Conservation (phyloP, 2,329 filamentous ascomycete genomes). For the Aureobasidium musti region DNA sequence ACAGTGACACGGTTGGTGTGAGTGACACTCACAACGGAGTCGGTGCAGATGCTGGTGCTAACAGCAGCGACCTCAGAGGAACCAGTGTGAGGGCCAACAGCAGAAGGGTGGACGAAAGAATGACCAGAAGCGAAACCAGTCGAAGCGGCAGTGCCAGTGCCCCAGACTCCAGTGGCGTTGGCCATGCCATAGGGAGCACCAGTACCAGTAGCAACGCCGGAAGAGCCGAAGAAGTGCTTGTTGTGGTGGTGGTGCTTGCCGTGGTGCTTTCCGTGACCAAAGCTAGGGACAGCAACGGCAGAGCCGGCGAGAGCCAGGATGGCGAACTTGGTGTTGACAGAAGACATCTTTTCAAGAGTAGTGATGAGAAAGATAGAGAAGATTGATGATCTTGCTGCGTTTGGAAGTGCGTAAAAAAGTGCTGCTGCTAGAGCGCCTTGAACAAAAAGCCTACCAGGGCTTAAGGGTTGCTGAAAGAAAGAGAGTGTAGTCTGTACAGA, state of each 20-base stretch:
- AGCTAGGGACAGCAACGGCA: conserved; percentile 45
- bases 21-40: conserved; percentile 43
- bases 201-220: conserved; percentile 32
- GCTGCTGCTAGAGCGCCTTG: conserved; percentile 46
- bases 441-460: conserved; percentile 48
- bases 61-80: conserved; percentile 37
- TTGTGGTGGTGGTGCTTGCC: conserved; percentile 37
- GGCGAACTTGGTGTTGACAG: conserved; percentile 44
- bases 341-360: conserved; percentile 39
- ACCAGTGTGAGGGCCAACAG: conserved; percentile 32
- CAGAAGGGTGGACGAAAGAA: conserved; percentile 30
- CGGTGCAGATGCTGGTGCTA: conserved; percentile 21
- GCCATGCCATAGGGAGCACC: conserved; percentile 36
- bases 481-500: conserved; percentile 42
- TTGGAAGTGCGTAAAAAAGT: conserved; percentile 16
- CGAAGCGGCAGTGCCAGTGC: conserved; percentile 35
- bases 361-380: conserved; percentile 32
- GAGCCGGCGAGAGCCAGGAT: conserved; percentile 48
- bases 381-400: conserved; percentile 30
- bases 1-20: conserved; percentile 47
- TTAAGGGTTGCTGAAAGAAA: conserved; percentile 39
- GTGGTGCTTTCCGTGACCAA: conserved; percentile 32
- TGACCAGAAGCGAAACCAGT: conserved; percentile 27
- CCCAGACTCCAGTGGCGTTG: conserved; percentile 37
- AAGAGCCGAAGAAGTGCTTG: conserved; percentile 36